A percentile compares a stretch with the other conserved stretches of the same genome.
phyloP scores from a whole-genome alignment of 2,329 filamentous ascomycete species.

The Alternaria triticimaculans region DNA sequence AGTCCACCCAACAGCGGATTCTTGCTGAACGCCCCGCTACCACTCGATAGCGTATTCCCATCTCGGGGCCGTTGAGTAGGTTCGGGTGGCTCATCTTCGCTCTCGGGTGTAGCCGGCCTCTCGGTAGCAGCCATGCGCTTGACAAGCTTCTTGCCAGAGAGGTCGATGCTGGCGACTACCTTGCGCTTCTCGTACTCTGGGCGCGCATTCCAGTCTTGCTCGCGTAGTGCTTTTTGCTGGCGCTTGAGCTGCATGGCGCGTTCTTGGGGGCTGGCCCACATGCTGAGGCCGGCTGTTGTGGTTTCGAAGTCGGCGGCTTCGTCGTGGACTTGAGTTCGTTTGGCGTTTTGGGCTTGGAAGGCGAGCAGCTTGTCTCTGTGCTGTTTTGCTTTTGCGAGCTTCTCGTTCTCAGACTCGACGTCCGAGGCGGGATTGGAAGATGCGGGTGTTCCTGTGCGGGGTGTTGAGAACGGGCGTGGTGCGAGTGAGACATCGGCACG shows the following conservation, averaged over 20 bases:
- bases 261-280: conserved; percentile 86
- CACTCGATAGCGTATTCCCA: conserved; percentile 32
- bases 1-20: conserved; percentile 72
- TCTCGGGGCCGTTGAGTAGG: conserved; percentile 32
- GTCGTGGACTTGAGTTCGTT: conserved; percentile 82
- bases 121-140: conserved; percentile 69
- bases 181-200: conserved; percentile 90
- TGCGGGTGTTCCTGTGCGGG: conserved; percentile 43
- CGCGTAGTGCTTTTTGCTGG: conserved; percentile 81
- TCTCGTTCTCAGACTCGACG: conserved; percentile 60
- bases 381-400: conserved; percentile 72
- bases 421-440: conserved; percentile 47
- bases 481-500: conserved; percentile 69
- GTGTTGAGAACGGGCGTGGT: conserved; percentile 64
- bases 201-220: conserved; percentile 83
- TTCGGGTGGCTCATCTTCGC: conserved; percentile 57
- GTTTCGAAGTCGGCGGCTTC: conserved; percentile 80
- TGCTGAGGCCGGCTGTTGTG: conserved; percentile 66
- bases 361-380: conserved; percentile 81
- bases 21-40: conserved; percentile 67
- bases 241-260: conserved; percentile 81
- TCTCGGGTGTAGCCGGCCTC: conserved; percentile 59
- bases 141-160: conserved; percentile 78
- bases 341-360: conserved; percentile 86
- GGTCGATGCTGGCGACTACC: conserved; percentile 84